Conservation (phyloP, 2,329 filamentous ascomycete species). For the Cladorrhinum sp. region DNA sequence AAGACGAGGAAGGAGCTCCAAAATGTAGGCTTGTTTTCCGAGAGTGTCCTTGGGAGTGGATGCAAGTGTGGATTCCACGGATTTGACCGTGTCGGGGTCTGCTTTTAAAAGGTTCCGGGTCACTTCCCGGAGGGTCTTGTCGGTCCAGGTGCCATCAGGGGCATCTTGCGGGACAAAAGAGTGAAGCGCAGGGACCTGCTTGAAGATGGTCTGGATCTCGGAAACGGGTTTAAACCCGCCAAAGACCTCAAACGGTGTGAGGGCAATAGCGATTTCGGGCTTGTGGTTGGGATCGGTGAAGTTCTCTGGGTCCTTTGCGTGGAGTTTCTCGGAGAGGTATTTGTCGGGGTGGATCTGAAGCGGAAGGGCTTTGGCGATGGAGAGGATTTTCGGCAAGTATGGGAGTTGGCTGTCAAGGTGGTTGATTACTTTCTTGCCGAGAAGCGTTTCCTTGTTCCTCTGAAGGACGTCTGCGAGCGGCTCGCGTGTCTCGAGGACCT, state of each 20-base stretch:
- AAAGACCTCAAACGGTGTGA: constrained; percentile 72
- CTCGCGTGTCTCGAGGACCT: constrained; percentile 60
- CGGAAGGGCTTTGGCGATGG: constrained; percentile 71
- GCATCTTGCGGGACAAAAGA: constrained; percentile 47
- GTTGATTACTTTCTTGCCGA: constrained; percentile 60
- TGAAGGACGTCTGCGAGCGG: constrained; percentile 63
- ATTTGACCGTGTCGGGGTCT: constrained; percentile 49
- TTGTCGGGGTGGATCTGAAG: constrained; percentile 75
- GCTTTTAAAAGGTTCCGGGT: constrained; percentile 55
- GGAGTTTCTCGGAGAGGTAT: constrained; percentile 60
- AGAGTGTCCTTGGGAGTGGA: constrained; percentile 47
- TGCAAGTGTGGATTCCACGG: constrained; percentile 51
- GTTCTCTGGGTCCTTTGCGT: constrained; percentile 59
- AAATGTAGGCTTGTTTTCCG: constrained; percentile 54
- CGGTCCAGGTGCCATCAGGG: constrained; percentile 47
- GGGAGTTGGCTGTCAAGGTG: constrained; percentile 65
- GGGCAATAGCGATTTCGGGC: constrained; percentile 72
- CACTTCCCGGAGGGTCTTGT: constrained; percentile 56
- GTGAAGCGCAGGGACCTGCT: constrained; percentile 50
- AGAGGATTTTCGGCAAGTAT: constrained; percentile 71
- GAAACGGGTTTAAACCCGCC: constrained; percentile 68
- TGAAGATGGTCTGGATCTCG: constrained; percentile 57
- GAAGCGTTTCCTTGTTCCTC: constrained; percentile 56
- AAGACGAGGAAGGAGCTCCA: constrained; percentile 62
- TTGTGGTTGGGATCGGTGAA: constrained; percentile 76